Percentiles rank a stretch among this genome's conserved stretches.
Conservation (phyloP, 805 yeast species). For the Myxozyma udenii region DNA sequence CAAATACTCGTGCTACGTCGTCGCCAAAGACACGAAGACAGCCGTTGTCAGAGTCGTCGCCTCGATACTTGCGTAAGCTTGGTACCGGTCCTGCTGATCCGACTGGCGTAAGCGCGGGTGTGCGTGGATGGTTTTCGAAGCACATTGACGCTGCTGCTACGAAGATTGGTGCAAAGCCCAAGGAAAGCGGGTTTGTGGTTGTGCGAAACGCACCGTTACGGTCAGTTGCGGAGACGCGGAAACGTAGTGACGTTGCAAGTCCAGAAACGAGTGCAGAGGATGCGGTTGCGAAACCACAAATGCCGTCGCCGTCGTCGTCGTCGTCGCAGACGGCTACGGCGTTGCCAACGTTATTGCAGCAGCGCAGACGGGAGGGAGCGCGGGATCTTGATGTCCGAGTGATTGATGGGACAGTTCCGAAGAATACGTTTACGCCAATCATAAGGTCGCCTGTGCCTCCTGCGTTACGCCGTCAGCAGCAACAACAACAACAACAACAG, state of each 20-base stretch:
- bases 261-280: neutral
- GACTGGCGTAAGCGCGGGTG: constrained; percentile 31
- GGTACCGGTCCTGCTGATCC: constrained; percentile 35
- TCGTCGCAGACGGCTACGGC: too few relatives aligned
- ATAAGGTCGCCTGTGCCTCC: constrained; percentile 27
- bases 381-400: constrained; percentile 1
- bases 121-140: constrained; percentile 30
- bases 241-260: neutral
- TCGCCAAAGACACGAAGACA: constrained; percentile 10
- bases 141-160: constrained; percentile 16
- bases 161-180: constrained; percentile 5
- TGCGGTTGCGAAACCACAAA: too few relatives aligned
- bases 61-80: constrained; percentile 22
- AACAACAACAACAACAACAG: constrained; percentile 5
- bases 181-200: constrained; percentile 30
- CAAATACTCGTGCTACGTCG: neutral
- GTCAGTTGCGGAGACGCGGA: constrained; percentile 7
- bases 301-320: too few relatives aligned
- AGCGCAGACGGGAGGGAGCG: neutral
- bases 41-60: constrained; percentile 26
- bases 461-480: constrained; percentile 19
- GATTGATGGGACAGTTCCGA: constrained; percentile 21
- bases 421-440: constrained; percentile 24
- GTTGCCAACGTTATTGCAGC: neutral
- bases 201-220: constrained; percentile 30